Base-by-base conservation (phyloP, 106 monocot species). In the Dendrobium nobile region DNA sequence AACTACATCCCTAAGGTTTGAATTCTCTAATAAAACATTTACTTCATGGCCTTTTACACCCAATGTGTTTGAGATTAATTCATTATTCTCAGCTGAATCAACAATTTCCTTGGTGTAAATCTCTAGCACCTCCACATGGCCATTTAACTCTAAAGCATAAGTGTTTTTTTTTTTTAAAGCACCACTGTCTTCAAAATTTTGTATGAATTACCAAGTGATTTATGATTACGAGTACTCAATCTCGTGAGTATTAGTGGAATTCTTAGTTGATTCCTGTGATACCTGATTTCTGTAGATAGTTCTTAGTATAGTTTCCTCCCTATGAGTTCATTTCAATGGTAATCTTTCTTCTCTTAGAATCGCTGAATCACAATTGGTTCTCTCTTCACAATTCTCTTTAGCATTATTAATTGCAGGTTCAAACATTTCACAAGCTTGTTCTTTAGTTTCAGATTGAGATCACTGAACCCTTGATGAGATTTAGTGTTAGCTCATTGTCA, bases 351-450 rank as follows among this genome's bases (percentile, higher is more conserved):
- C 73, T 73, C 5, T 5, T 18, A 73, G 8, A 75, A 19, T 43
- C 43, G 20, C 31, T 20, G 18, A 20, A 75, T 75, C n/a, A 44
- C 43, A 43, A 44, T 5, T 31, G 41, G 15, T 58, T 55, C 27
- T 76, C 48, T 88, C 88, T 82, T 65, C 80, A 65, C 44, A 82
- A 77, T 55, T 43, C 70, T 78, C 77, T 51, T 17, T 77, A 43
- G 42, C 48, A 17, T 37, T 37, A 37, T 37, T 37, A 37, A 37
- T 37, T 37, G 37, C 37, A 37, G 3, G 37, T 37, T 37, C 37
- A 37, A 37, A 37, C 37, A 37, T 37, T 37, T 37, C 37, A 37
- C 37, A 37, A 37, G 37, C 37, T 37, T 37, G 3, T 37, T 37
- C 37, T 37, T 37, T 37, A 37, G 37, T 37, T 37, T 3, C 37